Percentiles rank a stretch among this genome's conserved stretches.
Conservation (phyloP, 2,329 filamentous ascomycete species). For the Xylariaceae sp. region DNA sequence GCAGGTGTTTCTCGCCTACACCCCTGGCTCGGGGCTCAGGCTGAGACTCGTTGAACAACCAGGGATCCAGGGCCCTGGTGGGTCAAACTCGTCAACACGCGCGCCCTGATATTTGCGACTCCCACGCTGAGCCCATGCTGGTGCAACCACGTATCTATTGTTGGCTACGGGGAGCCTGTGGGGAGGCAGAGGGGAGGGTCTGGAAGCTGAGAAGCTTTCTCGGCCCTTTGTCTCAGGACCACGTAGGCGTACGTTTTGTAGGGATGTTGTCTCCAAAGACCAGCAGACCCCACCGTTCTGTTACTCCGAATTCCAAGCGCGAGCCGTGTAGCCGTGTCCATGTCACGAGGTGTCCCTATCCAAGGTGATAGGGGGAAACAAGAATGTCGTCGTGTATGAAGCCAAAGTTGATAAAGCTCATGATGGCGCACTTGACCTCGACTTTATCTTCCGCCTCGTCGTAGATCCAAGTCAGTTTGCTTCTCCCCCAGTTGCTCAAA, state of each 20-base stretch:
- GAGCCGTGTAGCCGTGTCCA: slow-evolving; percentile 4
- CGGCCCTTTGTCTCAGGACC: slow-evolving; percentile 9
- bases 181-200: too few relatives aligned
- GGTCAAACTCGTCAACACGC: slow-evolving; percentile 25
- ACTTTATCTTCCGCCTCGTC: slow-evolving; percentile 25
- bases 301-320: slow-evolving; percentile 22
- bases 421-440: slow-evolving; percentile 4
- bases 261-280: slow-evolving; percentile 19
- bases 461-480: slow-evolving; percentile 30
- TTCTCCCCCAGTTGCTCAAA: slow-evolving; percentile 12
- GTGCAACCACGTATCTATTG: too few relatives aligned
- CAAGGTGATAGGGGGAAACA: slow-evolving; percentile 4
- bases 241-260: background rate
- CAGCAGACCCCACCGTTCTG: slow-evolving; percentile 17
- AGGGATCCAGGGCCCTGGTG: slow-evolving; percentile 18
- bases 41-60: slow-evolving; percentile 27
- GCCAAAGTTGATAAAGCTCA: slow-evolving; percentile 20
- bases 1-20: slow-evolving; percentile 18
- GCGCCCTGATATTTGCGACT: slow-evolving; percentile 6
- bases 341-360: too few relatives aligned
- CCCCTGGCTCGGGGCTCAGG: slow-evolving; percentile 22
- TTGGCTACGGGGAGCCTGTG: too few relatives aligned
- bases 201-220: too few relatives aligned
- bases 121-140: background rate
- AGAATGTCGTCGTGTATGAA: slow-evolving; percentile 11